phyloP scores from a whole-genome alignment of 345 rosid species.

The Rhizophora mangle region DNA sequence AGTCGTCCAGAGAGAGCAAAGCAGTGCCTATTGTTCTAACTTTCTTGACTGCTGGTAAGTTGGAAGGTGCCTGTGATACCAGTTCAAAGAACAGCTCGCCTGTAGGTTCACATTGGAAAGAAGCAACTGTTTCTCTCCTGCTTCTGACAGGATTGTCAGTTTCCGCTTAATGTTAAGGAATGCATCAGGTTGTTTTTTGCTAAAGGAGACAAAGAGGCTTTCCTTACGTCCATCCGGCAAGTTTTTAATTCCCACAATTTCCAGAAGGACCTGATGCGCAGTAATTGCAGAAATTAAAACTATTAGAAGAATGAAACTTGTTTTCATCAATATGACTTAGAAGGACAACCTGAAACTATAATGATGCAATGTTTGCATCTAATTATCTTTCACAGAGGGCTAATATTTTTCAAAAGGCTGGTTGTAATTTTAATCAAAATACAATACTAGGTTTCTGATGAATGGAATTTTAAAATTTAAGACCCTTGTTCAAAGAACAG shows the following conservation, averaged over 20 bases:
- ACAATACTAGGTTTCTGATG: too few species aligned
- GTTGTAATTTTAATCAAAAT: too few species aligned
- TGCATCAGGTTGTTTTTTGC: constrained; percentile 67
- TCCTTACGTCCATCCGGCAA: constrained; percentile 65
- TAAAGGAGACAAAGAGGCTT: constrained; percentile 51
- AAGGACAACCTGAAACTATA: background rate
- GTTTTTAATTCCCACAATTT: constrained; percentile 68
- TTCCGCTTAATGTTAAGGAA: constrained; percentile 56
- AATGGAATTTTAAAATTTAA: too few species aligned
- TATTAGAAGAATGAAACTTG: constrained; percentile 1
- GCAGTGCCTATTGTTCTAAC: constrained; percentile 54
- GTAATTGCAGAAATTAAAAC: background rate
- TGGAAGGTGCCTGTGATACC: constrained; percentile 50
- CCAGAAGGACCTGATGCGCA: constrained; percentile 49
- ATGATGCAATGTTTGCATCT: too few species aligned
- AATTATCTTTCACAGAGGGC: too few species aligned
- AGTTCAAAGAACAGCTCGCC: constrained; percentile 82
- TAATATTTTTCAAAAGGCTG: too few species aligned
- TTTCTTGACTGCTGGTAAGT: constrained; percentile 32
- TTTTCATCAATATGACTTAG: background rate
- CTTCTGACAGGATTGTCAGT: constrained; percentile 53
- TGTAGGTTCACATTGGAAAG: constrained; percentile 70
- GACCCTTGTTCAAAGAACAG: background rate
- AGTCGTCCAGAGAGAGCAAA: constrained; percentile 54
- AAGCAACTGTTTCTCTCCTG: constrained; percentile 64